These are phyloP conservation scores for Jacaranda copaia DNA, from an alignment of 257 asterid species.

Conservation along the genomic window DNA sequence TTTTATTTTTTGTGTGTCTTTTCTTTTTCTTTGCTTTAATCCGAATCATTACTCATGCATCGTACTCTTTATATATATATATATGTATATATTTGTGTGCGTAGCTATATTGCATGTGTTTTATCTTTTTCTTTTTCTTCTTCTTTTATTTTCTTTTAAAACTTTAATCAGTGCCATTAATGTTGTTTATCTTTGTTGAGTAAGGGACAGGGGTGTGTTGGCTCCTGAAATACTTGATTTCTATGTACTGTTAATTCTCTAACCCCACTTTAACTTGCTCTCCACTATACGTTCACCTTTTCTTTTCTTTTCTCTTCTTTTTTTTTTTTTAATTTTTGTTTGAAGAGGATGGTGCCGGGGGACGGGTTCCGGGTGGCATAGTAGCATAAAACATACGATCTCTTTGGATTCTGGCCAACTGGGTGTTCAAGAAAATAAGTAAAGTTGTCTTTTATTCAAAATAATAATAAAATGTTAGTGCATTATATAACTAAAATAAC, in stretches of 20 bases:
- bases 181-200: constrained; percentile 25
- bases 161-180: too few relatives aligned
- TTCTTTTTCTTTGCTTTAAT: background rate
- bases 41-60: background rate
- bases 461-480: background rate
- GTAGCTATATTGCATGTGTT: background rate
- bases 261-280: background rate
- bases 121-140: background rate
- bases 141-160: too few relatives aligned
- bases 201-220: constrained; percentile 23
- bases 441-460: background rate
- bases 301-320: background rate
- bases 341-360: constrained; percentile 9
- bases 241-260: constrained; percentile 20
- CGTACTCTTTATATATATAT: background rate
- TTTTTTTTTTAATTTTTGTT: background rate
- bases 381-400: background rate
- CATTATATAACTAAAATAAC: background rate
- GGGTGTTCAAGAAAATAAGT: background rate
- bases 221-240: background rate
- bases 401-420: constrained; percentile 9
- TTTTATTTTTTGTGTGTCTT: background rate
- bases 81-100: background rate
- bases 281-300: background rate
- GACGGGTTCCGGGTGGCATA: background rate